Evolutionary conservation across 352 stramenopile genomes (phyloP).

Genomic region (Globisporangium megalacanthum): DNA sequence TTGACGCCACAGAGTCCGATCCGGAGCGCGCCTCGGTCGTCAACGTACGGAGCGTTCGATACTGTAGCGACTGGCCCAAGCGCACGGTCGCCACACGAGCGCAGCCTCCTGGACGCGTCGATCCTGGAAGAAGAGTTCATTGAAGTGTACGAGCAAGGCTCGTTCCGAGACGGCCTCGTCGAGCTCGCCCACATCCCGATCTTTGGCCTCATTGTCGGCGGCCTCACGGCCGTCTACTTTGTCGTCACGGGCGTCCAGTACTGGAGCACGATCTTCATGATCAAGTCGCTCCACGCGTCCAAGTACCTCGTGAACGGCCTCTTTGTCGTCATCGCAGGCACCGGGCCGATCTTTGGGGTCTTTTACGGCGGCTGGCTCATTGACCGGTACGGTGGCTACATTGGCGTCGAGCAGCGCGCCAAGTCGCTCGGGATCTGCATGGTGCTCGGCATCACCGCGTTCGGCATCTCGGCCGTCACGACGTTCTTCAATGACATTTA

Average conservation of each 20-base stretch:
- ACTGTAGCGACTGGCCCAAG: constrained; percentile 12
- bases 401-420: constrained; percentile 64
- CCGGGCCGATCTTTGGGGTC: constrained; percentile 73
- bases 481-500: constrained; percentile 82
- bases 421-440: constrained; percentile 77
- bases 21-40: constrained; percentile 13
- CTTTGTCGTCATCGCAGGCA: constrained; percentile 77
- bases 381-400: constrained; percentile 72
- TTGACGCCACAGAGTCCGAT: constrained; percentile 16
- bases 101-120: constrained; percentile 55
- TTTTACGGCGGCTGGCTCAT: constrained; percentile 81
- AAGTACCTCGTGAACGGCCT: constrained; percentile 82
- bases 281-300: constrained; percentile 76
- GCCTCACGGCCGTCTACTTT: constrained; percentile 80
- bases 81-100: constrained; percentile 31
- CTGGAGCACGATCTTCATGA: constrained; percentile 87
- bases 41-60: constrained; percentile 57
- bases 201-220: constrained; percentile 73
- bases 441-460: constrained; percentile 61
- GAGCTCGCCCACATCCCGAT: constrained; percentile 64
- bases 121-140: constrained; percentile 75
- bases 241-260: constrained; percentile 85
- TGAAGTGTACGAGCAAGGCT: constrained; percentile 61
- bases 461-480: constrained; percentile 53
- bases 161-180: constrained; percentile 54